phyloP scores from a whole-genome alignment of 257 asterid genomes.

The Solanum okadae region DNA sequence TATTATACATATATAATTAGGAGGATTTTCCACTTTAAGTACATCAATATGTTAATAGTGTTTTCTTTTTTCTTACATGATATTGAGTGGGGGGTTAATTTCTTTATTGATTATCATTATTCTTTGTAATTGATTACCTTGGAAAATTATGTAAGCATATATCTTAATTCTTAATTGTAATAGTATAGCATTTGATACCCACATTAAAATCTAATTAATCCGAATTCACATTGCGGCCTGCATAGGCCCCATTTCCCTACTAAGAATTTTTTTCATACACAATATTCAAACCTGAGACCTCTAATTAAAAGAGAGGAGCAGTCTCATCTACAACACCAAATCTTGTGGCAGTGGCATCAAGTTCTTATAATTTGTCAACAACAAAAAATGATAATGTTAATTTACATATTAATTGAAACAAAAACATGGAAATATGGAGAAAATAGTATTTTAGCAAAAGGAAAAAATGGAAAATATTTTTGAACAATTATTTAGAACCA shows the following conservation, averaged over 20 bases:
- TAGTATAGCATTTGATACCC: background rate
- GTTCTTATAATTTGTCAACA: background rate
- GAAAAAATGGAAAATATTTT: background rate
- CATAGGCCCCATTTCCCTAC: background rate
- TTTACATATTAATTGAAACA: background rate
- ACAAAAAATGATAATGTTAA: background rate
- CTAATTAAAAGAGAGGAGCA: background rate
- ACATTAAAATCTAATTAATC: no score
- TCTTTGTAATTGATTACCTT: background rate
- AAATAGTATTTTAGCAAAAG: background rate
- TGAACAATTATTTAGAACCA: background rate
- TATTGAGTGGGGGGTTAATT: background rate
- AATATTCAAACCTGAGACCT: background rate
- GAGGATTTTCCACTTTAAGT: background rate
- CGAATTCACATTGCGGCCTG: fast-evolving
- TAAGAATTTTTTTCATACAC: background rate
- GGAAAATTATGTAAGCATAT: background rate
- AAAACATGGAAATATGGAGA: background rate
- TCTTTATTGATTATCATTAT: background rate
- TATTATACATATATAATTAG: background rate
- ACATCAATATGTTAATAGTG: background rate
- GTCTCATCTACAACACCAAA: background rate
- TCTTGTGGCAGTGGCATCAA: background rate
- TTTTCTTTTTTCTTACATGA: background rate
- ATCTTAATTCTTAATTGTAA: background rate